Evolutionary conservation across 371 early-diverging fungal genomes (phyloP), one percentile per base, ranked within the genome.

Genomic region (Mortierella sp.): DNA sequence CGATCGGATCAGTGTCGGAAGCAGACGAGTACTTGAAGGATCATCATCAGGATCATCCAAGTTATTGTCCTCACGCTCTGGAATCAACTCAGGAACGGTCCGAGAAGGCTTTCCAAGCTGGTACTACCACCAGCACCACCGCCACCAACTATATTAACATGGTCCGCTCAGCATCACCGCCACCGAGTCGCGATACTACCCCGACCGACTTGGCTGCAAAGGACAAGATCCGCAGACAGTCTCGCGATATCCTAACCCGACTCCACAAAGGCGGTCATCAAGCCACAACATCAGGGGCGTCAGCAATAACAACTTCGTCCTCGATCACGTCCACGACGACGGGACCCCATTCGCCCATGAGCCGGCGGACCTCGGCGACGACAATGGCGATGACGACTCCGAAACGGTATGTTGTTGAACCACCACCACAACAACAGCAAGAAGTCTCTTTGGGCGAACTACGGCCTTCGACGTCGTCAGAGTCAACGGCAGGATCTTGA

Each of bases 261-360:
- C 40, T 78, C 31, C 78, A 78, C 24, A 66, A 65, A 29, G 73
- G 65, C 8, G 69, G 41, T 11, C 50, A 65, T 22, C 66, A 58
- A 40, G 70, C 73, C 34, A 4, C 19, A 7, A 22, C 19, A 34
- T 31, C 34, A 9, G 29, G 16, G 7, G 31, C 29, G 31, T 22
- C 22, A 9, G 64, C 68, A 26, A 61, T 77, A 16, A 67, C 53
- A 22, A 58, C 43, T 11, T 29, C 69, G 19, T n/a, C n/a, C n/a
- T n/a, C n/a, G n/a, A n/a, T n/a, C n/a, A n/a, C n/a, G n/a, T n/a
- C n/a, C n/a, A n/a, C 53, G 4, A 48, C 68, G 11, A 39, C 73
- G n/a, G 73, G 73, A 37, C 78, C 78, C 19, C n/a, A 73, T 14
- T 78, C 78, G 8, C 73, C 61, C 16, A 73, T 65, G 16, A 58